Evolutionary conservation across 2,329 filamentous ascomycete genomes (phyloP), one percentile per base, ranked within the genome.

Genomic region (Aureobasidium sp.): DNA sequence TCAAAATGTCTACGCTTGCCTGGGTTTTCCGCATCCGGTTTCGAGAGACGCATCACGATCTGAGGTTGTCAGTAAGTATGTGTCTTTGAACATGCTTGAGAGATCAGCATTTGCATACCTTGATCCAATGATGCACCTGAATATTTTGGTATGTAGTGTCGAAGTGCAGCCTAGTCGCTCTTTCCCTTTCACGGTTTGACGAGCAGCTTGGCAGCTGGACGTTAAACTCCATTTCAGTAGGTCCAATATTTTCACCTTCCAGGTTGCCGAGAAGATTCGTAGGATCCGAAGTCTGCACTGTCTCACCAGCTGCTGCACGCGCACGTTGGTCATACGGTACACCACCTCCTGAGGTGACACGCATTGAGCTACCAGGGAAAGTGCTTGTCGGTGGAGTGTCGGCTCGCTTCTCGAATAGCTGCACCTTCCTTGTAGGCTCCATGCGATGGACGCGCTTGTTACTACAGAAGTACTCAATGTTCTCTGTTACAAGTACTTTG

Each of bases 91-190:
- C n/a, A 12, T 15, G 37, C 20, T 41, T 10, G 32, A 10, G 7
- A 41, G 29, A 50, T n/a, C 57, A 70, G 62, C 69, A 27, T 51
- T 3, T 53, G 70, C 81, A 66, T 77, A 91, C 90, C 84, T 96
- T 96, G 74, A 97, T 96, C 91, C 91, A 96, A 73, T 97, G 92
- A 72, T 90, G 91, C 60, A 97, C 91, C 69, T 94, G 90, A 58
- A 96, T 93, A 66, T 95, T 95, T 70, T 91, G 89, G 80, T 93
- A 96, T 62, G 91, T 96, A 61, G 91, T 96, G 71, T 96, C 91
- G 59, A 93, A 93, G 72, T 96, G 88, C 63, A 97, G 77, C 64
- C 85, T 83, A 63, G 84, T 81, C 29, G 74, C 70, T 65, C 82
- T 80, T 70, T 92, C 87, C 69, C 87, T 88, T 26, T 88, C 85